phyloP scores from a whole-genome alignment of 768 basidiomycete species.

The Tricholoma matsutake region DNA sequence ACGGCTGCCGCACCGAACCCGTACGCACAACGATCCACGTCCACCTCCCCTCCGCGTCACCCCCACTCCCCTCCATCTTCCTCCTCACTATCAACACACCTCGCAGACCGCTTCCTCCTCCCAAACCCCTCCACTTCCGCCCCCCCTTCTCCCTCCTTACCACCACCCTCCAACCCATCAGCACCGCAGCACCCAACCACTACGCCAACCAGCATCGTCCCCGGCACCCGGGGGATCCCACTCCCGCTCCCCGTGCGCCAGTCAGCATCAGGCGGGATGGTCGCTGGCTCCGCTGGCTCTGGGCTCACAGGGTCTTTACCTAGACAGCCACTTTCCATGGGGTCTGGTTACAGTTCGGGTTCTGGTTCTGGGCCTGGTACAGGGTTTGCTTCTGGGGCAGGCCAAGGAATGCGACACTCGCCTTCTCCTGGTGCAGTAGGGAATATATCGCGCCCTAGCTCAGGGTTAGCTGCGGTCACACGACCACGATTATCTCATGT shows the following conservation, averaged over 20 bases:
- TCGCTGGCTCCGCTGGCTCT: conserved; percentile 6
- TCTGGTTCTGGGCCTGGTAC: not conserved
- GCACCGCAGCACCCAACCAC: not conserved
- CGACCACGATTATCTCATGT: not conserved
- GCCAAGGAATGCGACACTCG: not conserved
- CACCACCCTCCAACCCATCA: not conserved
- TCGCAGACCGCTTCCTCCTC: conserved; percentile 37
- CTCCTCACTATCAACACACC: conserved; percentile 11
- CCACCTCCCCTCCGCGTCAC: not conserved
- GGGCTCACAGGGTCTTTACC: not conserved
- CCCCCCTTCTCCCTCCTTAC: not conserved
- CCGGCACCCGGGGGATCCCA: conserved; percentile 5
- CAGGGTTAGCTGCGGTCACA: not conserved
- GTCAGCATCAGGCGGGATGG: conserved; percentile 5
- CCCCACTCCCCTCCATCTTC: not conserved
- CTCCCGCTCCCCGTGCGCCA: conserved; percentile 13
- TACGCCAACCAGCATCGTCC: conserved; percentile 1
- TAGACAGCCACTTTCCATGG: not conserved
- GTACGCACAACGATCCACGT: not conserved
- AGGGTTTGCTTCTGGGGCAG: not conserved
- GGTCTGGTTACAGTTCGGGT: not conserved
- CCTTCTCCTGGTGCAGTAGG: not conserved
- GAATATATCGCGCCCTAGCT: not conserved
- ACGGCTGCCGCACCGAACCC: not conserved
- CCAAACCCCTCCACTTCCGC: conserved; percentile 15